Conservation (phyloP, 2,329 filamentous ascomycete species). For the Delphinella strobiligena region DNA sequence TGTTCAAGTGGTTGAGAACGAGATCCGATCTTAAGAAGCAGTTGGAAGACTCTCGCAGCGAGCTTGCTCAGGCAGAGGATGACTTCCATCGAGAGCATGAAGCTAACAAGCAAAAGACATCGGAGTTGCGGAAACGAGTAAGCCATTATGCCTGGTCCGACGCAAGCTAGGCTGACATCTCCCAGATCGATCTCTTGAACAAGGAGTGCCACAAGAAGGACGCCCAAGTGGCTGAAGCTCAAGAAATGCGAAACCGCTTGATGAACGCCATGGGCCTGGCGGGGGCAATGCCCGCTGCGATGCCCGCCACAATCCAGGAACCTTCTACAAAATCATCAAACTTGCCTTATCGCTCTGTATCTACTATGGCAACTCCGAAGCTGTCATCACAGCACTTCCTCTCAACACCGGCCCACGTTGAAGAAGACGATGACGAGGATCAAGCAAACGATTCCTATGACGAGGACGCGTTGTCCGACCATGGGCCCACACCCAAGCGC, state of each 20-base stretch:
- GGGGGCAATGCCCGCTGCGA: not conserved
- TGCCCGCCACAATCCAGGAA: slow-evolving; percentile 5
- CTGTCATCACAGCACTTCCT: slow-evolving; percentile 1
- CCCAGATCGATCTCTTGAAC: slow-evolving; percentile 18
- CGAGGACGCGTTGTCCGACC: slow-evolving; percentile 19
- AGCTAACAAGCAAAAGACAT: slow-evolving; percentile 10
- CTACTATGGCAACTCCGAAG: slow-evolving; percentile 6
- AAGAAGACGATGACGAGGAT: slow-evolving; percentile 2
- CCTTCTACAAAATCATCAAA: slow-evolving; percentile 6
- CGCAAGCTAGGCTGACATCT: not conserved
- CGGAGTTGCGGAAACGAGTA: slow-evolving; percentile 12
- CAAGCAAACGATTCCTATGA: slow-evolving; percentile 9
- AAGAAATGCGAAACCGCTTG: slow-evolving; percentile 24
- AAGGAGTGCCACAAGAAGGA: slow-evolving; percentile 23
- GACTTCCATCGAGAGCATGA: slow-evolving; percentile 8
- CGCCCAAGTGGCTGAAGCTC: slow-evolving; percentile 24
- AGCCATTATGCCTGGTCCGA: no score
- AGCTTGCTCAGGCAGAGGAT: slow-evolving; percentile 12
- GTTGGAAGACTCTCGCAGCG: slow-evolving; percentile 8
- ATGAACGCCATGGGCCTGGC: slow-evolving; percentile 25
- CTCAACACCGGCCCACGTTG: slow-evolving; percentile 5
- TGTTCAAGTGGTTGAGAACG: slow-evolving; percentile 1
- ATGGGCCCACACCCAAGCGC: slow-evolving; percentile 30
- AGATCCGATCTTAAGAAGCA: slow-evolving; percentile 9
- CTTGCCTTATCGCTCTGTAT: slow-evolving; percentile 9